Evolutionary conservation across 306 rosid species (phyloP), one percentile per base, ranked within the genome.

Genomic region (Carpinus fangiana): DNA sequence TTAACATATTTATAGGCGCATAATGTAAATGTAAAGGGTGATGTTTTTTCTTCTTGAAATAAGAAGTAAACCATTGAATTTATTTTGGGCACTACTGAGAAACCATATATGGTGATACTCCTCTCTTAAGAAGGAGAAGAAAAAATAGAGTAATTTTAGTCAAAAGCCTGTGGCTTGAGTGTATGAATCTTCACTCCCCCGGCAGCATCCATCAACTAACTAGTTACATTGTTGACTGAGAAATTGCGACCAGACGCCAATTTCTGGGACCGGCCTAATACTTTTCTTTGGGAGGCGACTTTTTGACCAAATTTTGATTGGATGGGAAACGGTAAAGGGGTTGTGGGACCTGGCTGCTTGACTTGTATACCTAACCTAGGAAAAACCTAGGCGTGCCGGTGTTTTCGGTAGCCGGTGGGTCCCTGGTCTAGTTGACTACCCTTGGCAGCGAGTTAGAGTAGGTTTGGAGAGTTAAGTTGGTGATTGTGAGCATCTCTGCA

Each of bases 221-320:
- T 0, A 31, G 2, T 23, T 71, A 16, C 34, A 43, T 43, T 28
- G 18, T 55, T 65, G 48, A 65, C 71, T 65, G 20, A 18, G 14
- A 26, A 12, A 70, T 62, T 52, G 53, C 23, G 56, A 17, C 67
- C 64, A 67, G 76, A 79, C 53, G 75, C 57, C 62, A 38, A 12
- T 69, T 31, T 36, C 13, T 59, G 56, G 82, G 81, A 70, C 61
- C 55, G 73, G 47, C 48, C 23, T 43, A 71, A 61, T 52, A 12
- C 17, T 52, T 38, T 60, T 23, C 66, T 11, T 23, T 72, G 66
- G 66, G 47, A 14, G 74, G 31, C 26, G 21, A 55, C 80, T 79
- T 74, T 80, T 81, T 76, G 82, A 81, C 88, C 80, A n/a, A 70
- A 75, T 77, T 61, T 67, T 26, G 50, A 55, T 83, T 70, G 36